A percentile compares a stretch with the other conserved stretches of the same genome.
Conservation (phyloP, 2,329 filamentous ascomycete genomes). For the Alternaria sp. region DNA sequence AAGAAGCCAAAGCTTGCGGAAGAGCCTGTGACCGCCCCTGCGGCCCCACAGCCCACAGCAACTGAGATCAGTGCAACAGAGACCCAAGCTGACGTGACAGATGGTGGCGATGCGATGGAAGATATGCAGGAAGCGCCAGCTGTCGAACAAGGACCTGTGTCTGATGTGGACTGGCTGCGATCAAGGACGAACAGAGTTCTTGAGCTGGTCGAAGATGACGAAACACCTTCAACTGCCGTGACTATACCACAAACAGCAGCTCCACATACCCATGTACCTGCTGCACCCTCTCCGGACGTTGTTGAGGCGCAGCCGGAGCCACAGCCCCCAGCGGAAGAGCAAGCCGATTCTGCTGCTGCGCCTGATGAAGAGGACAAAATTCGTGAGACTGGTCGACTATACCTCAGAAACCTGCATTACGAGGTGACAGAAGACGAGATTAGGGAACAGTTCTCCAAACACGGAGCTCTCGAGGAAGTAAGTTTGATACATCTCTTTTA, state of each 20-base stretch:
- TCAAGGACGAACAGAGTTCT: constrained; percentile 86
- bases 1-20: constrained; percentile 54
- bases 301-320: constrained; percentile 20
- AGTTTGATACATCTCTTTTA: constrained; percentile 51
- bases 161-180: constrained; percentile 90
- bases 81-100: constrained; percentile 3
- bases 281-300: constrained; percentile 19
- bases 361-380: constrained; percentile 67
- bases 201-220: constrained; percentile 81
- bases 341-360: constrained; percentile 51
- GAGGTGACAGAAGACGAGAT: constrained; percentile 80
- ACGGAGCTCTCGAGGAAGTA: constrained; percentile 88
- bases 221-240: constrained; percentile 48
- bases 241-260: constrained; percentile 5
- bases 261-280: constrained; percentile 18
- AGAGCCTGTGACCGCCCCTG: constrained; percentile 6
- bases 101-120: constrained; percentile 33
- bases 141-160: constrained; percentile 58
- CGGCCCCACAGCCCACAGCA: constrained; percentile 15
- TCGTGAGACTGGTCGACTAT: constrained; percentile 77
- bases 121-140: constrained; percentile 24
- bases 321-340: constrained; percentile 30
- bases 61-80: constrained; percentile 1
- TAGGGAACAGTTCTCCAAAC: constrained; percentile 72
- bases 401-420: constrained; percentile 89